These are phyloP conservation scores for Coemansia sp. DNA, from an alignment of 192 early-diverging fungal genomes.

Conservation along the genomic window DNA sequence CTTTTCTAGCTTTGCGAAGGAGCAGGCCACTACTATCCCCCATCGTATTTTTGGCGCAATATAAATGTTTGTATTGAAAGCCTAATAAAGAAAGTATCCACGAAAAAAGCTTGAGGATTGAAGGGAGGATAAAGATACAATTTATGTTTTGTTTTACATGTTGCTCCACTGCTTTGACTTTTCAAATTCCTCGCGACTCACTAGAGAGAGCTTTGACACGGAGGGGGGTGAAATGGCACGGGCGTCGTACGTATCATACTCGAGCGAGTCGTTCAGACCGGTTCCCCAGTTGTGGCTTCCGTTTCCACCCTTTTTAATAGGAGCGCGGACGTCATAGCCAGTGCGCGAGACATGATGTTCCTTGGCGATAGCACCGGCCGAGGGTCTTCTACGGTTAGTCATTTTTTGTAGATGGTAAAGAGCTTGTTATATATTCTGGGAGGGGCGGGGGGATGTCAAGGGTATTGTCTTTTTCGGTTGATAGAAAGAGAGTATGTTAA, in stretches of 20 bases:
- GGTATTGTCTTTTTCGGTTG: too few relatives aligned
- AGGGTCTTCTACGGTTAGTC: conserved; percentile 10
- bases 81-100: neutral
- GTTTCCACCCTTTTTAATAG: conserved; percentile 31
- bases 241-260: conserved; percentile 4
- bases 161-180: conserved; percentile 9
- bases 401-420: neutral
- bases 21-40: too few relatives aligned
- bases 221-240: conserved; percentile 1
- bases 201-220: conserved; percentile 13
- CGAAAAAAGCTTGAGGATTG: too few relatives aligned
- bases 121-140: neutral
- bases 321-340: conserved; percentile 20
- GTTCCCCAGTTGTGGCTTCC: conserved; percentile 36
- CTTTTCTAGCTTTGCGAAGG: too few relatives aligned
- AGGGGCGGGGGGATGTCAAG: too few relatives aligned
- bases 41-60: too few relatives aligned
- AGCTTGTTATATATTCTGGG: too few relatives aligned
- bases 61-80: too few relatives aligned
- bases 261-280: neutral
- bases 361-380: conserved; percentile 23
- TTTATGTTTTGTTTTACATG: neutral
- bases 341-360: conserved; percentile 37
- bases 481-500: too few relatives aligned
- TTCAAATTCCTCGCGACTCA: conserved; percentile 16